Base-by-base conservation (phyloP, 768 basidiomycete species). In the Termitomyces heimii region DNA sequence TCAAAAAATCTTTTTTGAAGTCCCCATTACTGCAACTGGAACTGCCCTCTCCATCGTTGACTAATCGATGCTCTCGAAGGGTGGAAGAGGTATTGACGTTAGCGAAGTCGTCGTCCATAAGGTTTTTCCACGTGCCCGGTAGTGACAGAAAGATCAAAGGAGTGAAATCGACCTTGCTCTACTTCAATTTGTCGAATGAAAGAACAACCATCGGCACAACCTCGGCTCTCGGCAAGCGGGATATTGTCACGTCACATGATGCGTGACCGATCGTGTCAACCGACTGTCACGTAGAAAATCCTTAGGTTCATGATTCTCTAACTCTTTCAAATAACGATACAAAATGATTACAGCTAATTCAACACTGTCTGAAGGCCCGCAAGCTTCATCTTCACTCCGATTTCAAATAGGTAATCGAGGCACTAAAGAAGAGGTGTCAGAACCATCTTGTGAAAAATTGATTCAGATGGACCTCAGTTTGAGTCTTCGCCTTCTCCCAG, bases 401-500 rank as follows among this genome's bases (percentile, higher is more conserved):
- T 85, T 68, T 95, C 93, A 63, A 94, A 92, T 18, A 95, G 77
- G 71, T 94, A 95, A 67, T 95, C 93, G 31, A 94, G 79, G 68
- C 93, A 95, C 86, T 90, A 62, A 16, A 58, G 35, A 42, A 34
- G 20, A n/a, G 53, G 53, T 44, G 59, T 66, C 31, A 67, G 46
- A 31, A 35, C 22, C 20, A n/a, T 44, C 40, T 46, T 34, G 12
- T 22, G 14, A 53, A 34, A 34, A 55, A 43, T 9, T 51, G 31
- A 48, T 22, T n/a, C 16, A 49, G 29, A 53, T 51, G 52, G 42
- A 85, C 88, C 78, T 94, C 92, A 0, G 89, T 84, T 65, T 94
- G 92, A 0, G 90, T 90, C 72, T 94, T 94, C 9, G 92, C 91
- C 67, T 89, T 91, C 70, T 92, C 83, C 92, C 92, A 94, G 66